A percentile compares a stretch with the other conserved stretches of the same genome.
Evolutionary conservation across 2,329 filamentous ascomycete genomes (phyloP).

Genomic region (Calonectria montana): DNA sequence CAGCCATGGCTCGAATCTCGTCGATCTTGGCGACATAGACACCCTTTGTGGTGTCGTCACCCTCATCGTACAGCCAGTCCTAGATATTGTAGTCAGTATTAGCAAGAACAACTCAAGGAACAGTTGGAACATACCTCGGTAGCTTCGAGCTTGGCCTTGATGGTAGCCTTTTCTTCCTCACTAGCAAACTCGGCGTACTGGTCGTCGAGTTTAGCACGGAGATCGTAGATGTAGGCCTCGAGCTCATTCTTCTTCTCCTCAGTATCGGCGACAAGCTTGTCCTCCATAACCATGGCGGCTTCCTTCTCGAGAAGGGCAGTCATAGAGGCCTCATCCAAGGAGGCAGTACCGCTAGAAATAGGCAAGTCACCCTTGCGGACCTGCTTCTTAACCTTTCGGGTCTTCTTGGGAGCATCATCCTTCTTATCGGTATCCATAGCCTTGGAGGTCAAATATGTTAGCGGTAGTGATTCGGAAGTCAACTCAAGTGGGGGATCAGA

Average conservation of each 20-base stretch:
- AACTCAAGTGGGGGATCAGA: neutral
- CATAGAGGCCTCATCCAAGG: slow-evolving; percentile 78
- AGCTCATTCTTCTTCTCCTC: slow-evolving; percentile 99
- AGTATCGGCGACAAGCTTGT: slow-evolving; percentile 97
- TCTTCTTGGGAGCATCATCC: slow-evolving; percentile 81
- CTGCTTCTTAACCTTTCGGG: slow-evolving; percentile 98
- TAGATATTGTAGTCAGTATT: slow-evolving; percentile 51
- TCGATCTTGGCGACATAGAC: slow-evolving; percentile 96
- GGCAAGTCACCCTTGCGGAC: slow-evolving; percentile 96
- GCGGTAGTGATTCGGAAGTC: slow-evolving; percentile 28
- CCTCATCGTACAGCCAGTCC: slow-evolving; percentile 99
- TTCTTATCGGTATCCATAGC: slow-evolving; percentile 88
- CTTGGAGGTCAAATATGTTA: slow-evolving; percentile 55
- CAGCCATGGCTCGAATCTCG: slow-evolving; percentile 90
- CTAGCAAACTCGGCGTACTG: slow-evolving; percentile 88
- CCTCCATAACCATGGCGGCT: slow-evolving; percentile 92
- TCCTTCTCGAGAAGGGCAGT: slow-evolving; percentile 82
- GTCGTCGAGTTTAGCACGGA: slow-evolving; percentile 94
- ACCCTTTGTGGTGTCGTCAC: slow-evolving; percentile 93
- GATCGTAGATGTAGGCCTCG: slow-evolving; percentile 96
- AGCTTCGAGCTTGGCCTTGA: slow-evolving; percentile 84
- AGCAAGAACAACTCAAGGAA: neutral
- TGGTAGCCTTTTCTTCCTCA: slow-evolving; percentile 91
- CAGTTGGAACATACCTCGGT: slow-evolving; percentile 78
- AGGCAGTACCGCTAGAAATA: slow-evolving; percentile 83